Evolutionary conservation across 192 early-diverging fungal genomes (phyloP), one percentile per base, ranked within the genome.

Genomic region (Coemansia sp.): DNA sequence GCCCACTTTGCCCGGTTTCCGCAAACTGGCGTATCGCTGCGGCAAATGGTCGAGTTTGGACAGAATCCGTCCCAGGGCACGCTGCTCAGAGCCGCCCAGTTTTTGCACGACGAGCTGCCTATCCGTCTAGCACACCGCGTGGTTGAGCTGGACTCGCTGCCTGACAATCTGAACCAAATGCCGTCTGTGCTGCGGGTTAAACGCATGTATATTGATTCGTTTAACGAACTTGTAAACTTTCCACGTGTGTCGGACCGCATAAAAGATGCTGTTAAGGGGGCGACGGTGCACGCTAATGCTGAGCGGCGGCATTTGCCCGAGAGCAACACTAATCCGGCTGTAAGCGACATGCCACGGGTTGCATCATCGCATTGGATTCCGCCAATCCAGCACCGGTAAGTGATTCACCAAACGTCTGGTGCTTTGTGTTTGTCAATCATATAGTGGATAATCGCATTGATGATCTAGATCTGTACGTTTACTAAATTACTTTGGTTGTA

Each of bases 1-100:
- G 85, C 86, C 32, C 85, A 89, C 73, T 93, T 89, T 85, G 88
- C 90, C 39, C 83, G 81, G 62, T 88, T 93, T 50, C 93, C 93
- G 48, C 96, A 95, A 69, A 98, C 96, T 2, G 90, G 92, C 16
- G 93, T 98, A 19, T 96, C 94, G 23, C 80, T 98, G 51, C 86
- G 86, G 59, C 92, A 98, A 76, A 94, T 98, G 92, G 94, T 96
- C 53, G 86, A 95, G 85, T 98, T 96, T 86, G 94, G 95, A 85
- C 87, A 89, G 63, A 87, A 85, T 61, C 90, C 90, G 29, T 87
- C 88, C 2, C 88, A 87, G 57, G 89, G 85, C 19, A 89, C 86
- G 9, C 70, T 92, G 27, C 83, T 92, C 64, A 85, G 87, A 57
- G 89, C 89, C 18, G 86, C 87, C 54, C 91, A 89, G 71, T 92